A percentile compares a stretch with the other conserved stretches of the same genome.
Conservation (phyloP, 2,329 filamentous ascomycete species). For the Aplosporella prunicola region DNA sequence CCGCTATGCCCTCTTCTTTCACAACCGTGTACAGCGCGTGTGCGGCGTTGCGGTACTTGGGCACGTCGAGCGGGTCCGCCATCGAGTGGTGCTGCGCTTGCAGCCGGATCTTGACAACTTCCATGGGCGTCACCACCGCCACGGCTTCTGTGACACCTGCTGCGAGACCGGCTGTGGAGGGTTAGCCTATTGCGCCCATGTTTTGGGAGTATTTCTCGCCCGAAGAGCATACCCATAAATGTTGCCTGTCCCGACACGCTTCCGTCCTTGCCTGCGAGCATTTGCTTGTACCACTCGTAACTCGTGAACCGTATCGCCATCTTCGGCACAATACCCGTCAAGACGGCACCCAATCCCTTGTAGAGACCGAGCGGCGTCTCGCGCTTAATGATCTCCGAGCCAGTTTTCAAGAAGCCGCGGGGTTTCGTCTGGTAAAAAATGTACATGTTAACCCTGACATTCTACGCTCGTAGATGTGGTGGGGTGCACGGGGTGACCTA, state of each 20-base stretch:
- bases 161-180: slow-evolving; percentile 61
- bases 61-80: slow-evolving; percentile 90
- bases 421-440: slow-evolving; percentile 55
- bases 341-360: slow-evolving; percentile 93
- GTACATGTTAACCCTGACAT: neutral
- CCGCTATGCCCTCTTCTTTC: slow-evolving; percentile 78
- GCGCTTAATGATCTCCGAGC: slow-evolving; percentile 72
- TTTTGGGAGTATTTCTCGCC: neutral
- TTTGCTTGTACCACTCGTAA: slow-evolving; percentile 89
- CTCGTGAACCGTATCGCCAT: slow-evolving; percentile 99
- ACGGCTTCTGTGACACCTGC: slow-evolving; percentile 96
- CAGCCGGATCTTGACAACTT: slow-evolving; percentile 96
- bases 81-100: slow-evolving; percentile 98
- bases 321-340: slow-evolving; percentile 95
- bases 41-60: slow-evolving; percentile 94
- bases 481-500: slow-evolving; percentile 31
- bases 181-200: neutral
- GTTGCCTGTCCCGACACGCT: slow-evolving; percentile 61
- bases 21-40: slow-evolving; percentile 77
- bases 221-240: slow-evolving; percentile 51
- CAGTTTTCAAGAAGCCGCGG: slow-evolving; percentile 81
- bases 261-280: slow-evolving; percentile 58
- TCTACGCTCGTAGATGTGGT: neutral
- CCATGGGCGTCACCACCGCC: slow-evolving; percentile 94
- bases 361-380: slow-evolving; percentile 92